Conservation (phyloP, 129 eudicot genomes). For the Centaurea solstitialis region DNA sequence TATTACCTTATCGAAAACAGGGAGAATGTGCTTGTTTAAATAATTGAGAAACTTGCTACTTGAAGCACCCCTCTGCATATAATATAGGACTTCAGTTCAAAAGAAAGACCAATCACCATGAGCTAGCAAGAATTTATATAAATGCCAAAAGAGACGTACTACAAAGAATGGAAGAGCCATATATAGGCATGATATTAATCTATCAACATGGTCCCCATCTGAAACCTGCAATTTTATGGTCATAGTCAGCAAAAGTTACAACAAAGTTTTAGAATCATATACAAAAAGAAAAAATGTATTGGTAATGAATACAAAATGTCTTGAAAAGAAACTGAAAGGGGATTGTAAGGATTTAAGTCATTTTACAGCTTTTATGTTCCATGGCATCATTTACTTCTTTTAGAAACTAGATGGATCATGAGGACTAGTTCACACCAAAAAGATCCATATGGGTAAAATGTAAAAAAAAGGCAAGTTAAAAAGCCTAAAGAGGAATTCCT, state of each 20-base stretch:
- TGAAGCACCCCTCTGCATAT: slow-evolving; percentile 90
- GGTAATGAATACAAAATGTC: not conserved
- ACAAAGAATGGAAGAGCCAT: slow-evolving; percentile 92
- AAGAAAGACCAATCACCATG: slow-evolving; percentile 1
- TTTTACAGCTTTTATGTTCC: not conserved
- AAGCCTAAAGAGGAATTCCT: too few relatives aligned
- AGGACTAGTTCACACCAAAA: too few relatives aligned
- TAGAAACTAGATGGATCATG: too few relatives aligned
- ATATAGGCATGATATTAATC: slow-evolving; percentile 84
- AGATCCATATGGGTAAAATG: too few relatives aligned
- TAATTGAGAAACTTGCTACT: slow-evolving; percentile 88
- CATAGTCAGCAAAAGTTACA: slow-evolving; percentile 21
- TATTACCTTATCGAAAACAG: slow-evolving; percentile 85
- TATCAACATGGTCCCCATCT: slow-evolving; percentile 87
- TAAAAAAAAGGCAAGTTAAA: too few relatives aligned
- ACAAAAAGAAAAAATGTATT: not conserved
- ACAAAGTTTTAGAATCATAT: slow-evolving; percentile 4
- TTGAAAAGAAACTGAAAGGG: not conserved
- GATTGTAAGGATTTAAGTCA: not conserved
- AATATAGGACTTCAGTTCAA: slow-evolving; percentile 22
- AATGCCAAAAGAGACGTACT: slow-evolving; percentile 36
- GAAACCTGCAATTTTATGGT: slow-evolving; percentile 51
- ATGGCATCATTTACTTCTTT: too few relatives aligned
- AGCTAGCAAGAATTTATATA: not conserved
- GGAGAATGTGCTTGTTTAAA: slow-evolving; percentile 81